Evolutionary conservation across 139 green algal genomes (phyloP), one percentile per base, ranked within the genome.

Genomic region (Closterium sp.): DNA sequence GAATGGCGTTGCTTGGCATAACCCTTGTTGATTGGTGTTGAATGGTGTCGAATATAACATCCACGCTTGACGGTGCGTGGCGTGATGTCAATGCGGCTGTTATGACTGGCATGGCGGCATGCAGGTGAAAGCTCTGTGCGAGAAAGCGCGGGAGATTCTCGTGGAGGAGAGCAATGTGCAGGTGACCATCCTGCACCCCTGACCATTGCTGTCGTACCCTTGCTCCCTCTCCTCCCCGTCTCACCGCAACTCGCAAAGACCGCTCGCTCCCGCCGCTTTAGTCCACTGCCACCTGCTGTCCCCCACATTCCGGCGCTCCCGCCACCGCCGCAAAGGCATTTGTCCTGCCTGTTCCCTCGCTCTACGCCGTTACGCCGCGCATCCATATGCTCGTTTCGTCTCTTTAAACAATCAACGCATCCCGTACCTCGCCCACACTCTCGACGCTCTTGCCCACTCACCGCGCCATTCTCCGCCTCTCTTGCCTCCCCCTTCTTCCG

Each of bases 51-150:
- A 79, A 79, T 79, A 13, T 19, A 27, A 79, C 27, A 13, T 27
- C 62, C 19, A 27, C 17, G 17, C 62, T 27, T 79, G 62, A 79
- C 62, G 17, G 2, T 79, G 62, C 62, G 62, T 79, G 62, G 19
- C 62, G 10, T 79, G 62, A 79, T 79, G 62, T 79, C 62, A 79
- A 4, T 79, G 62, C 27, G 62, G 17, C 62, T 79, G 62, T 79
- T 22, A 79, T 79, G 62, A 4, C 62, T 50, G 62, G 62, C 62
- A 79, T 79, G 62, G 62, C 17, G 62, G 17, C n/a, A n/a, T 91
- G 45, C 96, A 98, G 24, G 97, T 99, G 5, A 98, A 98, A 91
- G 90, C 95, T 7, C 96, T 99, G 22, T 99, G 98, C 92, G 97
- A 98, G 42, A 99, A 98, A 86, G 95, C 95, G 29, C 84, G 95